Percentiles rank a stretch among this genome's conserved stretches.
These are phyloP conservation scores for Beauveria rudraprayagi DNA, from an alignment of 2,329 filamentous ascomycete species.

Conservation along the genomic window DNA sequence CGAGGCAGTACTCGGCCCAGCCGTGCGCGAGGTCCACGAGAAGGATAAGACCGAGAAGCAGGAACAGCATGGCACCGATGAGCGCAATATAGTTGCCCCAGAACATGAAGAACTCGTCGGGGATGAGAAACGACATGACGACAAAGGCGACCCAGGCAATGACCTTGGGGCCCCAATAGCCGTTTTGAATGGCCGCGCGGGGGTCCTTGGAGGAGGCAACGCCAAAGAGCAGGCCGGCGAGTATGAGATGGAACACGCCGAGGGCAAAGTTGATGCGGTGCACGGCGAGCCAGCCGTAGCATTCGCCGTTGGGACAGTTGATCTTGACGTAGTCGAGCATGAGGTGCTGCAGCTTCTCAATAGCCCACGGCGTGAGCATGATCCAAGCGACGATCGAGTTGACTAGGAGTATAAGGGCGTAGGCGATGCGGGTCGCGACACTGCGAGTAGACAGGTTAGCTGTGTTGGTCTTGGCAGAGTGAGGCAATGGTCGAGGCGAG, in stretches of 20 bases:
- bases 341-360: slow-evolving; percentile 87
- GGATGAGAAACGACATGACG: slow-evolving; percentile 90
- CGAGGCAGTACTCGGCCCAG: slow-evolving; percentile 94
- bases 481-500: not conserved
- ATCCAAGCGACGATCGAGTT: slow-evolving; percentile 98
- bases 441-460: slow-evolving; percentile 34
- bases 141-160: slow-evolving; percentile 81
- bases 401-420: slow-evolving; percentile 85
- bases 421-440: slow-evolving; percentile 94
- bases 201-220: slow-evolving; percentile 81
- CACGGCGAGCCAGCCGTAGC: slow-evolving; percentile 91
- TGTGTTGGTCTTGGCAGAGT: slow-evolving; percentile 7
- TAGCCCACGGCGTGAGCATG: slow-evolving; percentile 97
- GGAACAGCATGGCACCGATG: slow-evolving; percentile 81
- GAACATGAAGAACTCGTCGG: slow-evolving; percentile 86
- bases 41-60: slow-evolving; percentile 84
- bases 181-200: slow-evolving; percentile 85
- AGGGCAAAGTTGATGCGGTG: slow-evolving; percentile 98
- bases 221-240: slow-evolving; percentile 77
- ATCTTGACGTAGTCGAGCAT: slow-evolving; percentile 96
- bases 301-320: slow-evolving; percentile 81
- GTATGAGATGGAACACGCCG: slow-evolving; percentile 82
- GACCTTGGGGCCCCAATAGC: slow-evolving; percentile 98
- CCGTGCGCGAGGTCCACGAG: slow-evolving; percentile 92
- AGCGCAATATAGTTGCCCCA: slow-evolving; percentile 95